Percentiles rank a stretch among this genome's conserved stretches.
Conservation (phyloP, 1,139 yeast genomes). For the Suhomyces guaymorum region DNA sequence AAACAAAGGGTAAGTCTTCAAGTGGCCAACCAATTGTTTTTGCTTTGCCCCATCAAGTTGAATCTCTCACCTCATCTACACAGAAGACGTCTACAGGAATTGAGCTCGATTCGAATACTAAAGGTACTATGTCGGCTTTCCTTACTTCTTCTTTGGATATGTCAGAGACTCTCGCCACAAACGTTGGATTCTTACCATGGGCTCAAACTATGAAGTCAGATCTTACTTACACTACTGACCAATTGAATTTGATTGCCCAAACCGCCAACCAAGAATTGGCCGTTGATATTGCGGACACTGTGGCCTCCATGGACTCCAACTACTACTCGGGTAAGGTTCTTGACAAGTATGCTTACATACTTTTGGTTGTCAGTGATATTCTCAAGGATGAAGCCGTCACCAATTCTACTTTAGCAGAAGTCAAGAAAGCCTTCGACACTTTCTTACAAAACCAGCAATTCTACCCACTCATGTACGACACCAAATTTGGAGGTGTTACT, state of each 20-base stretch:
- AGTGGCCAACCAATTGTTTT: conserved; percentile 57
- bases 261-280: conserved; percentile 59
- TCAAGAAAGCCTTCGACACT: conserved; percentile 55
- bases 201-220: conserved; percentile 27
- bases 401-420: conserved; percentile 42
- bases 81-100: conserved; percentile 47
- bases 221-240: conserved; percentile 51
- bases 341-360: conserved; percentile 73
- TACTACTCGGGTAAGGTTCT: conserved; percentile 71
- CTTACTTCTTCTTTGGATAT: conserved; percentile 51
- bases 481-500: conserved; percentile 66
- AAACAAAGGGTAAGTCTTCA: conserved; percentile 53
- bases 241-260: conserved; percentile 51
- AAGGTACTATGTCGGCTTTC: conserved; percentile 67
- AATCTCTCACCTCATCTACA: conserved; percentile 45
- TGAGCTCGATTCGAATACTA: conserved; percentile 56
- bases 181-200: conserved; percentile 66
- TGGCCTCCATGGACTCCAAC: conserved; percentile 51
- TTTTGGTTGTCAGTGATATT: conserved; percentile 63
- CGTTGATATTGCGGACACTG: conserved; percentile 55
- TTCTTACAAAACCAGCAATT: conserved; percentile 54
- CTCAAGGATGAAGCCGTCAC: conserved; percentile 55
- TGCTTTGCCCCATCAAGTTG: conserved; percentile 73
- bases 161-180: conserved; percentile 50
- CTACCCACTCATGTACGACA: conserved; percentile 69